Base-by-base conservation (phyloP, 164 flowering plant genomes). In the Nymphaea colorata region DNA sequence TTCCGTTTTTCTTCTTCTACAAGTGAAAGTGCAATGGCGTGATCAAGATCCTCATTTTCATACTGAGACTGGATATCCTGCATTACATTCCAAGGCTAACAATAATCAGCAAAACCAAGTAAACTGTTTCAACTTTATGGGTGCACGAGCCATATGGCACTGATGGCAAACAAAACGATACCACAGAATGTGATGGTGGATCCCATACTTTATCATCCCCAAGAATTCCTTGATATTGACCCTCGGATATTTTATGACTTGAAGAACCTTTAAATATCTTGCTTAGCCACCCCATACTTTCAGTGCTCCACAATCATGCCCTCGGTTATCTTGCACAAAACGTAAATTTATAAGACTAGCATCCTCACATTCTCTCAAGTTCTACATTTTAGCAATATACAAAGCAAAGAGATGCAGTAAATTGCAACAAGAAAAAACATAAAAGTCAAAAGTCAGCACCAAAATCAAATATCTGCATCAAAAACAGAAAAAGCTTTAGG, bases 1-100 rank as follows among this genome's bases (percentile, higher is more conserved):
- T 88, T 84, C 70, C 82, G 88, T 36, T 74, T 81, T 65, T 89
- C 89, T 67, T 79, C 89, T 75, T 89, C 94, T 41, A 85, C 65
- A 66, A 91, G 92, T 25, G 97, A 93, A 59, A 86, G 69, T 44
- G 98, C 97, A 77, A 90, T 89, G 6, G 97, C 97, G 72, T 69
- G 85, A 60, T 85, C 94, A 70, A 91, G 76, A 8, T 93, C 96
- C 57, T 90, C 97, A 69, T 77, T 79, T 73, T 90, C 98, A 76
- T 63, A 42, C 60, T 85, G 89, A 62, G 85, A 69, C 69, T 72
- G 77, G 17, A 78, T 74, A 75, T 88, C 89, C 95, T 93, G 73
- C 71, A 80, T 61, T 59, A 25, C 64, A 51, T 64, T 60, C 68
- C 60, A 62, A 62, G 42, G 62, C 7, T 69, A 25, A 67, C 41